Conservation (phyloP, 441 rosid species). For the Pelargonium citronellum region DNA sequence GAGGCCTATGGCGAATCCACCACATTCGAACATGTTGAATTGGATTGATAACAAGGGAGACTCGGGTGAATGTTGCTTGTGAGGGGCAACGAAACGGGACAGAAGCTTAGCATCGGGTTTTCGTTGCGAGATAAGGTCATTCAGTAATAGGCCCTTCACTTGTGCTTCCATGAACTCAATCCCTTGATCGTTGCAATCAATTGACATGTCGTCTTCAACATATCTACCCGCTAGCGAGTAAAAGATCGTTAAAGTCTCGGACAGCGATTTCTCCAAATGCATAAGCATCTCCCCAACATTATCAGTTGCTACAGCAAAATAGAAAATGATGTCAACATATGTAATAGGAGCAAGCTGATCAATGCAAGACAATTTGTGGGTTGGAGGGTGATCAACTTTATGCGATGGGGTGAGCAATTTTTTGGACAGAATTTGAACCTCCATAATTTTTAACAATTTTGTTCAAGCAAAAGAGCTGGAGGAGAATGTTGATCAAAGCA, state of each 20-base stretch:
- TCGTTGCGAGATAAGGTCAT: background rate
- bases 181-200: background rate
- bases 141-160: slow-evolving; percentile 3
- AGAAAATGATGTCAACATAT: slow-evolving; percentile 15
- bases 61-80: background rate
- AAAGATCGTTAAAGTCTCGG: background rate
- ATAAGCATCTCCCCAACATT: background rate
- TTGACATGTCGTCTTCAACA: background rate
- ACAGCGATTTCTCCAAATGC: slow-evolving; percentile 14
- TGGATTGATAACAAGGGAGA: slow-evolving; percentile 9
- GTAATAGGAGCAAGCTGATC: slow-evolving; percentile 26
- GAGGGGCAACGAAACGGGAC: background rate
- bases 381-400: slow-evolving; percentile 19
- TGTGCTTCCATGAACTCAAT: slow-evolving; percentile 14
- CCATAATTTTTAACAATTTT: background rate
- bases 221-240: background rate
- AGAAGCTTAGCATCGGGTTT: background rate
- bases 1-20: slow-evolving; percentile 23
- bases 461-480: no score
- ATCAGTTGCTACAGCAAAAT: background rate
- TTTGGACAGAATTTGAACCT: slow-evolving; percentile 13
- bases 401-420: slow-evolving; percentile 20
- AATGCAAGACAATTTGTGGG: slow-evolving; percentile 16
- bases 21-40: slow-evolving; percentile 28
- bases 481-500: no score